Evolutionary conservation across 805 yeast genomes (phyloP), one percentile per base, ranked within the genome.

Genomic region (Suhomyces vadensis): DNA sequence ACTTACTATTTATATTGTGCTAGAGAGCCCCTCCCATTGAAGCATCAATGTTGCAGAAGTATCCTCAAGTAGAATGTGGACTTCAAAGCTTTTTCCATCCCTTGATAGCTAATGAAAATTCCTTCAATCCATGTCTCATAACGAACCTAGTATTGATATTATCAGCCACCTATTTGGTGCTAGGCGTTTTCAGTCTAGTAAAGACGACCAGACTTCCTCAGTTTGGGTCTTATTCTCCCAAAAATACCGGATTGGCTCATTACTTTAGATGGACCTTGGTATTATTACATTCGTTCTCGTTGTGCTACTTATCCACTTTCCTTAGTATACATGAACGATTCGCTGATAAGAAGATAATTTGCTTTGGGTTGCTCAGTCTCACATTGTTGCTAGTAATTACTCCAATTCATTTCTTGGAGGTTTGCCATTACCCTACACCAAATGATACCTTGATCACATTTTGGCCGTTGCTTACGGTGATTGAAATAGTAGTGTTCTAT

Each of bases 81-180:
- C 19, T 37, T 6, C 22, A 22, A 13, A 51, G 56, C 13, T 31
- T 58, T 1, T 43, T 43, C 11, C 41, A 39, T 25, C 63, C 63
- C 7, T 54, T 65, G 40, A 58, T 55, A 2, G 57, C 63, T 3
- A 43, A 54, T 16, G 65, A 54, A 13, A 66, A 66, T 44, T 65
- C 72, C 0, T 65, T 66, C 50, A 65, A 65, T 36, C 72, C 71
- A 6, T 65, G 69, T 44, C 65, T 66, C 39, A 17, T 66, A 11
- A 42, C 58, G 3, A 47, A 45, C 31, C 3, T 51, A 10, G 35
- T 51, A 14, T 41, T 47, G 2, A 33, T 51, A 4, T 41, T 57
- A 31, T 39, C 54, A 2, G 20, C 39, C 2, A 10, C 39, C 6
- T 45, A 29, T 48, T 11, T 39, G 33, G 21, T 44, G 42, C 19